Evolutionary conservation across 176 grass and related monocot genomes (phyloP), one percentile per base, ranked within the genome.

Genomic region (Triticum timopheevii): DNA sequence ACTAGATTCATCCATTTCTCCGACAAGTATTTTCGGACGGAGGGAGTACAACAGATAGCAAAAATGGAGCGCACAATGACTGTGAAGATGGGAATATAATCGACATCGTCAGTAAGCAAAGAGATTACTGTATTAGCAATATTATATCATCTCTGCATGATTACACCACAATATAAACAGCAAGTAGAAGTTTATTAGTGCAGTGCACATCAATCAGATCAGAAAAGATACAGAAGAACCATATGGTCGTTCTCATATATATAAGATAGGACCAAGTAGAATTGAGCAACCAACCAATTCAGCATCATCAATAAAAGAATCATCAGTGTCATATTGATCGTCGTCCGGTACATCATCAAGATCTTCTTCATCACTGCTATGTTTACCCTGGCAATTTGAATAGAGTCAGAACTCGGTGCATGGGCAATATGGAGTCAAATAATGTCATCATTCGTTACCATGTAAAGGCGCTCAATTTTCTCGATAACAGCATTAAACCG

Each of bases 301-400:
- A 20, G 89, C 83, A 71, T 99, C 97, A 82, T 99, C 97, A 82
- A 99, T 99, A 79, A 99, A 99, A 68, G 97, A 99, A 91, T 99
- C 97, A 76, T 99, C 94, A 40, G 97, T 99, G 45, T 99, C 94
- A 86, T 99, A 99, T 79, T 99, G 94, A 93, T 99, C 97, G 86
- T 99, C 97, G 77, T 97, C 97, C 0, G 90, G 97, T 31, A 86
- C 93, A 87, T 96, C 94, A 78, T 93, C 89, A 73, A 94, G 83
- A 79, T 99, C 90, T 86, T 97, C 97, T 90, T 99, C 97, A 76
- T 99, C 94, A 11, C 97, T 99, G 42, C 97, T 99, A 82, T 99
- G 94, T 81, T 96, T 97, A 13, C 97, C 97, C 97, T 99, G 63
- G 28, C 49, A 88, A 54, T 49, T 86, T 54, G 2, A 81, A 92